Evolutionary conservation across 2,329 filamentous ascomycete genomes (phyloP), one percentile per base, ranked within the genome.

Genomic region (Venturia oleaginea): DNA sequence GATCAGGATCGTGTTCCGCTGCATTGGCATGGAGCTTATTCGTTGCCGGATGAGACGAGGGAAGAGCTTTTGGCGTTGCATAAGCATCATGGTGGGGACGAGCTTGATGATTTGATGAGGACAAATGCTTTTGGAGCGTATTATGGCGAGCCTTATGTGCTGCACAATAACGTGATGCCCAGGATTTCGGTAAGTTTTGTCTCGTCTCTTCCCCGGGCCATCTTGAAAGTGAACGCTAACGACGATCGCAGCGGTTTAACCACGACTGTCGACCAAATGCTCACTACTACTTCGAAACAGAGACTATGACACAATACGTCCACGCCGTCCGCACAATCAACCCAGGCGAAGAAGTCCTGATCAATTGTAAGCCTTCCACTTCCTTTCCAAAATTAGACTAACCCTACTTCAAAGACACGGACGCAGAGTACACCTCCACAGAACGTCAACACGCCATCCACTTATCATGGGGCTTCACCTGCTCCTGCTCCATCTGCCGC

Each of bases 261-360:
- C 73, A 74, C 57, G 72, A 71, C 42, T 75, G 73, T 63, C 70
- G 73, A 22, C 71, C 71, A 19, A 75, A 74, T 38, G 68, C 73
- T 1, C 68, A 69, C 62, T 74, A 72, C 65, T 71, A 72, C 46
- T 74, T 75, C 67, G 66, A 72, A 63, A 68, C 71, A 66, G 68
- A 66, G 30, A 71, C 70, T 0, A 65, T 75, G 3, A 68, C 64
- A 22, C 69, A 72, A 10, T 70, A 71, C 8, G 67, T 73, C 27
- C 69, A 72, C 62, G 69, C 72, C 10, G 66, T 74, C 6, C 68
- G 63, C 15, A 67, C 71, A 22, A 71, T 75, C 63, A 67, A 69
- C 32, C 67, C 69, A 1, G 69, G 70, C 34, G 69, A 73, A 43
- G 73, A 75, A 61, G 65, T 75, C 8, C 70, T 70, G 8, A 65